Conservation (phyloP, 805 yeast genomes). For the Candida michaelii region DNA sequence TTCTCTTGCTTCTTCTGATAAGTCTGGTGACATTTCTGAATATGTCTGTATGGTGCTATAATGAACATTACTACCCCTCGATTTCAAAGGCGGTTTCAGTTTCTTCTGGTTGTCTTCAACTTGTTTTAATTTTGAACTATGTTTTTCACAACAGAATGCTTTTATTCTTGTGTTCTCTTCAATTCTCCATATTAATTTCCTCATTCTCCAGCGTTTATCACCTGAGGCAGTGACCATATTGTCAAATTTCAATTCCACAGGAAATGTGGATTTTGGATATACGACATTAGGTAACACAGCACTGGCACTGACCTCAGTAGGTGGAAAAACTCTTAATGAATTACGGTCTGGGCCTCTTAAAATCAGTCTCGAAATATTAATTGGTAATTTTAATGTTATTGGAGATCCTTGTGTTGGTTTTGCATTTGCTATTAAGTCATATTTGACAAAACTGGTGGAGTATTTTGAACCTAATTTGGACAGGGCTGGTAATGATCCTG, state of each 20-base stretch:
- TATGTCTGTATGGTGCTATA: conserved; percentile 31
- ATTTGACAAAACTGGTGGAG: conserved; percentile 55
- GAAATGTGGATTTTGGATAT: conserved; percentile 83
- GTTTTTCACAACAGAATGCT: conserved; percentile 58
- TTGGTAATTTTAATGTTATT: conserved; percentile 53
- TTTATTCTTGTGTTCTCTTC: conserved; percentile 76
- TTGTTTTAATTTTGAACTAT: conserved; percentile 48
- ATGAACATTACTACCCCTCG: conserved; percentile 20
- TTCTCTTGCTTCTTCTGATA: conserved; percentile 7
- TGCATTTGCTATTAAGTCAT: conserved; percentile 70
- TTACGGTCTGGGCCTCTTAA: conserved; percentile 80
- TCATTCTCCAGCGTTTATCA: conserved; percentile 84
- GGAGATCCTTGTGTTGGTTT: conserved; percentile 26
- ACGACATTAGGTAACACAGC: conserved; percentile 87
- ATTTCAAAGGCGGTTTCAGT: conserved; percentile 1
- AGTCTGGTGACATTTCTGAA: conserved; percentile 16
- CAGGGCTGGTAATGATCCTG: conserved; percentile 86
- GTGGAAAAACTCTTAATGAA: conserved; percentile 90
- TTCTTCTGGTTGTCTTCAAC: conserved; percentile 39
- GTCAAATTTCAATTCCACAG: conserved; percentile 79
- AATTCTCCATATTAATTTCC: conserved; percentile 83
- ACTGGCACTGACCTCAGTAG: conserved; percentile 85
- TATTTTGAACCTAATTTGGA: conserved; percentile 57
- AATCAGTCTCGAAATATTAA: conserved; percentile 74
- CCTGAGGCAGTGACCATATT: conserved; percentile 54